Evolutionary conservation across 768 basidiomycete species (phyloP).

Genomic region (Boletus pseudopeckii): DNA sequence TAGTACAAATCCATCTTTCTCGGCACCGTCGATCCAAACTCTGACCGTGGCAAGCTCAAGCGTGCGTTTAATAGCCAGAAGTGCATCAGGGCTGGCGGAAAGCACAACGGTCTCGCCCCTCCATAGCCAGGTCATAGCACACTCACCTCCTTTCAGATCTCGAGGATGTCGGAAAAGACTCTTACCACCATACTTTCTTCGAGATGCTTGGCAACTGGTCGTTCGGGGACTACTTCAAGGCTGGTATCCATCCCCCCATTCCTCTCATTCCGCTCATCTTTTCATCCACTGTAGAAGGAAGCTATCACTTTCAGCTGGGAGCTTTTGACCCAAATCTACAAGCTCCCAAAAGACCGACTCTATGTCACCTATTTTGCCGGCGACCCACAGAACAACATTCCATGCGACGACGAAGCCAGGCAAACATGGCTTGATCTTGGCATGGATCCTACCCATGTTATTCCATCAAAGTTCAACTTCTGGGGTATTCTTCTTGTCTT

Average conservation of each 20-base stretch:
- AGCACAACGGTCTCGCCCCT: constrained; percentile 79
- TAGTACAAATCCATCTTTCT: constrained; percentile 97
- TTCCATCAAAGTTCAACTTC: constrained; percentile 97
- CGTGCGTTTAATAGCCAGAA: constrained; percentile 97
- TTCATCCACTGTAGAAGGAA: constrained; percentile 62
- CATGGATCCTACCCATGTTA: constrained; percentile 82
- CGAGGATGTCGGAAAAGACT: constrained; percentile 98
- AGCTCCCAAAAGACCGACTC: constrained; percentile 82
- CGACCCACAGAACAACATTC: constrained; percentile 77
- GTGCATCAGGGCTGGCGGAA: constrained; percentile 97
- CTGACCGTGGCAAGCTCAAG: constrained; percentile 84
- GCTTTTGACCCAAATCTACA: constrained; percentile 84
- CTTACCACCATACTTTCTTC: constrained; percentile 97
- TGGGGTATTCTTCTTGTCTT: constrained; percentile 68
- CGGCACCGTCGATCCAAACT: constrained; percentile 95
- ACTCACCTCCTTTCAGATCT: constrained; percentile 56
- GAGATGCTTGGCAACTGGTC: constrained; percentile 99
- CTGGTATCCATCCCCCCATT: constrained; percentile 23
- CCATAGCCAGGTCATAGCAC: not conserved
- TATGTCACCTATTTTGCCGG: constrained; percentile 99
- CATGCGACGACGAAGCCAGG: constrained; percentile 86
- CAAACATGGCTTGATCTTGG: constrained; percentile 88
- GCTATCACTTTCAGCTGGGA: constrained; percentile 94
- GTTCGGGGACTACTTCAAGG: constrained; percentile 99
- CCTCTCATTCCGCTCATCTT: not conserved